Evolutionary conservation across 2,329 filamentous ascomycete genomes (phyloP), one percentile per base, ranked within the genome.

Genomic region (Epichloe sp.): DNA sequence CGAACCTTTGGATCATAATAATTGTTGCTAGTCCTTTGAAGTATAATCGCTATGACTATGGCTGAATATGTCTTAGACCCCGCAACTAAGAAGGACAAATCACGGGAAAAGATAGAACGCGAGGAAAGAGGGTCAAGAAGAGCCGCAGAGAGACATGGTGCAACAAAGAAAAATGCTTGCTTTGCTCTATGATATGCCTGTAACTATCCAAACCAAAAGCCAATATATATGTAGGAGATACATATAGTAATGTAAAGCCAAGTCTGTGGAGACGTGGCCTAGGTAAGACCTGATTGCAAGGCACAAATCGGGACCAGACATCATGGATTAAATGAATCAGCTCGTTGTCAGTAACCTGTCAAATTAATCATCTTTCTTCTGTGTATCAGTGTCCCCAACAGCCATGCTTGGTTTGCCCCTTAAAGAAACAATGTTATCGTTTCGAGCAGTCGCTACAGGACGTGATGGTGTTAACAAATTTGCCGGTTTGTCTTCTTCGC

Each of bases 401-500:
- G 61, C 31, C n/a, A 50, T 58, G 11, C 58, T 62, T 15, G 62
- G 57, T 44, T 72, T 67, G 21, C 68, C 70, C 37, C 71, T 65
- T 14, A 71, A 56, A 12, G 57, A 54, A 11, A 66, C 65, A 10
- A 69, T 67, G 2, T 66, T 66, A 7, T 69, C 45, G 15, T 14
- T 11, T 31, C 35, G 67, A 31, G 63, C 68, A 34, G 70, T 65
- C 23, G 67, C 66, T 3, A 67, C 71, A 8, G 67, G 64, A 47
- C 53, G 55, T 11, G 62, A 57, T 44, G 65, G 58, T 52, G 64
- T 66, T 48, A 64, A 56, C 47, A 69, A 53, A 44, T 61, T 61
- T 23, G 60, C 7, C 26, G 19, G 8, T 36, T 63, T 65, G 43
- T 74, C 76, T 55, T 81, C 78, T 49, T 81, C 77, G 59, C 75